phyloP scores from a whole-genome alignment of 2,329 filamentous ascomycete genomes.

The Ophioceras dolichostomum region DNA sequence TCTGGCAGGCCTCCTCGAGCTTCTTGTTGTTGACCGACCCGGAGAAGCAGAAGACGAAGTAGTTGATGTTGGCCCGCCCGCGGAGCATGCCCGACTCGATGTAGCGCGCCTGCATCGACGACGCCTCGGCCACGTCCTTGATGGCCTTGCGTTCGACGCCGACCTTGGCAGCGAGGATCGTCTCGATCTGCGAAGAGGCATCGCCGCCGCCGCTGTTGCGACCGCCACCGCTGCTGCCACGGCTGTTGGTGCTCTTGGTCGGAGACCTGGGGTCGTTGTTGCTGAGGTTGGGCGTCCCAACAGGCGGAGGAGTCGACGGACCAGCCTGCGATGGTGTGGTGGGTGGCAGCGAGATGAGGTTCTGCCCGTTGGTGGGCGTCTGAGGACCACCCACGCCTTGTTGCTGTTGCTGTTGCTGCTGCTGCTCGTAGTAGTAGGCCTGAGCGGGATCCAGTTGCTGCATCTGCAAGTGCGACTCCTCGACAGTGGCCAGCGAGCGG shows the following conservation, averaged over 20 bases:
- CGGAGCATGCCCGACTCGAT: constrained; percentile 35
- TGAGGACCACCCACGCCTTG: too few species aligned
- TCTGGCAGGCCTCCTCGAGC: constrained; percentile 32
- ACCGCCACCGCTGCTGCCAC: neutral
- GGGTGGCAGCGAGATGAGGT: neutral
- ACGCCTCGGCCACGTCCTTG: constrained; percentile 34
- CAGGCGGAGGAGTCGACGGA: too few species aligned
- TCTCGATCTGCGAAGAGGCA: constrained; percentile 24
- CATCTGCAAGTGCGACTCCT: constrained; percentile 6
- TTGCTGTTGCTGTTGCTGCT: neutral
- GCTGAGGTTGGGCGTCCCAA: neutral
- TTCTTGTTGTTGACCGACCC: constrained; percentile 27
- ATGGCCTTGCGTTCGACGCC: constrained; percentile 28
- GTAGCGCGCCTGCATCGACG: constrained; percentile 31
- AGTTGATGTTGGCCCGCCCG: constrained; percentile 30
- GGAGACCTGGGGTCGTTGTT: neutral
- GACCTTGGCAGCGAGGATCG: constrained; percentile 28
- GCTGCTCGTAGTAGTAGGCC: neutral
- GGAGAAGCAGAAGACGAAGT: constrained; percentile 34
- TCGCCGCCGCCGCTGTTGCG: constrained; percentile 3
- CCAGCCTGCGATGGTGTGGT: too few species aligned
- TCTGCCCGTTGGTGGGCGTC: neutral
- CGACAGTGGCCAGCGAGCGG: constrained; percentile 14
- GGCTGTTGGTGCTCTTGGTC: neutral
- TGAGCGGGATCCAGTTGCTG: neutral